Conservation (phyloP, 75 land plant genomes). For the Selaginella tamariscina region DNA sequence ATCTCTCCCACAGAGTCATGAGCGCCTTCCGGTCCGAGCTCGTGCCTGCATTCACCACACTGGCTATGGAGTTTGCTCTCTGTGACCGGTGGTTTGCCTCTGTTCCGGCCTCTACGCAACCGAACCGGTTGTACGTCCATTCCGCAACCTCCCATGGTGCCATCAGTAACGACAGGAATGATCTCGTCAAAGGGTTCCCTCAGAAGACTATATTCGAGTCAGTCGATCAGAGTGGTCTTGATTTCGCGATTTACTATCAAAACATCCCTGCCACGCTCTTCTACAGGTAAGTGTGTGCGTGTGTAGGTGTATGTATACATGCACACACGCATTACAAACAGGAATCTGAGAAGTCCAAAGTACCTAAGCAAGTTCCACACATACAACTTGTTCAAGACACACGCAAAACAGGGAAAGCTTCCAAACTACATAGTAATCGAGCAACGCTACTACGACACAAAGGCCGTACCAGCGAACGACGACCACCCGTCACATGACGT, state of each 20-base stretch:
- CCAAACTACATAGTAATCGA: constrained; percentile 34
- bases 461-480: constrained; percentile 44
- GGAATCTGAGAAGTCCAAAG: constrained; percentile 26
- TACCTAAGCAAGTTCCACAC: constrained; percentile 23
- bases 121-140: constrained; percentile 88
- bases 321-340: neutral
- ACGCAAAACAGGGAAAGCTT: constrained; percentile 24
- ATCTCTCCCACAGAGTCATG: constrained; percentile 61
- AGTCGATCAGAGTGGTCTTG: constrained; percentile 34
- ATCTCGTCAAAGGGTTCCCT: constrained; percentile 77
- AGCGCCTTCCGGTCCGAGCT: constrained; percentile 65
- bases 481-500: constrained; percentile 92
- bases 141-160: constrained; percentile 90
- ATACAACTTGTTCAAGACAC: constrained; percentile 24
- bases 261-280: constrained; percentile 49
- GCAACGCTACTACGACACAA: constrained; percentile 31
- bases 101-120: constrained; percentile 93
- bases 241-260: constrained; percentile 58
- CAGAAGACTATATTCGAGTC: constrained; percentile 74
- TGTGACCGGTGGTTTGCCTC: constrained; percentile 96
- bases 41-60: constrained; percentile 53
- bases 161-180: constrained; percentile 66
- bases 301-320: neutral
- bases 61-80: constrained; percentile 77
- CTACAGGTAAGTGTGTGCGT: constrained; percentile 17